Evolutionary conservation across 345 rosid genomes (phyloP).

Genomic region (Trapa incisa): DNA sequence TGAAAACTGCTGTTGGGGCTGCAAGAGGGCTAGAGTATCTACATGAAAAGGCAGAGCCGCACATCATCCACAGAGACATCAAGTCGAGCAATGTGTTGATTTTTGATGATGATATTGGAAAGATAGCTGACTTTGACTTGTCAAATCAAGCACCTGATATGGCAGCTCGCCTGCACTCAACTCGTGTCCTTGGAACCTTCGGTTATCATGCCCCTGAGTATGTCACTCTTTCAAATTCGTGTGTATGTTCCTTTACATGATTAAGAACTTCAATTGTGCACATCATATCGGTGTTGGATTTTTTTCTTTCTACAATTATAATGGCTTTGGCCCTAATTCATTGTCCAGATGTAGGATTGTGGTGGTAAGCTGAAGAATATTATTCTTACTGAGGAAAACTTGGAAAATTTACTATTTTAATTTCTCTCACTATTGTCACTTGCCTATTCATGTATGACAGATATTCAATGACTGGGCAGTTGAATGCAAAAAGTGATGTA

Average conservation of each 20-base stretch:
- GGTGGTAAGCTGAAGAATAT: no score
- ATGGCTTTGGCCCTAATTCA: no score
- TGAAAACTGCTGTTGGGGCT: slow-evolving; percentile 81
- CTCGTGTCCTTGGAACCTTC: slow-evolving; percentile 89
- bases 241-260: background rate
- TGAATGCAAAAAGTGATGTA: slow-evolving; percentile 78
- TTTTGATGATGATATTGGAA: slow-evolving; percentile 72
- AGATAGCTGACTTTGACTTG: slow-evolving; percentile 88
- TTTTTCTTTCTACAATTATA: background rate
- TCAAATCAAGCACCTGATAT: slow-evolving; percentile 89
- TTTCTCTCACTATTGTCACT: background rate
- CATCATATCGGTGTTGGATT: no score
- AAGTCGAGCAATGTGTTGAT: slow-evolving; percentile 83
- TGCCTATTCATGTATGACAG: slow-evolving; percentile 20
- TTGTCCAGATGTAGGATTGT: no score
- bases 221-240: slow-evolving; percentile 12
- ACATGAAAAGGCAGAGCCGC: slow-evolving; percentile 77
- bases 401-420: background rate
- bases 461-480: slow-evolving; percentile 95
- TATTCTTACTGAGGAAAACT: background rate
- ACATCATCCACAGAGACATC: slow-evolving; percentile 69
- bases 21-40: slow-evolving; percentile 91
- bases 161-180: slow-evolving; percentile 88
- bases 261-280: background rate
- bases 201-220: slow-evolving; percentile 99